phyloP scores from a whole-genome alignment of 768 basidiomycete species.

The Cubamyces sp. region DNA sequence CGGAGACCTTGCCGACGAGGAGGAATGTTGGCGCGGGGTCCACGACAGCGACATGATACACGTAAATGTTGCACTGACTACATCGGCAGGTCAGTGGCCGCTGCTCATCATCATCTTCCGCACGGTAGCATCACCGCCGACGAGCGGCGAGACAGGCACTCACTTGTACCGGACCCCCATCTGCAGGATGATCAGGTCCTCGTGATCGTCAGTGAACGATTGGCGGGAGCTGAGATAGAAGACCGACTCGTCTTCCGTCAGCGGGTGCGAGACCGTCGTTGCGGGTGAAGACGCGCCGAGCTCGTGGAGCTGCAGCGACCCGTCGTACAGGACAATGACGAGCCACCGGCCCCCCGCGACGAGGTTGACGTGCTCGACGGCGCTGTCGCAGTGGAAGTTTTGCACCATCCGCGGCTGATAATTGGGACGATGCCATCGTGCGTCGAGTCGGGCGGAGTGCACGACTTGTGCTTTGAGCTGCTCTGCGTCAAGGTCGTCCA shows the following conservation, averaged over 20 bases:
- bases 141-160: background rate
- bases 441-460: slow-evolving; percentile 17
- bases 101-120: background rate
- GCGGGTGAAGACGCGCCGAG: slow-evolving; percentile 16
- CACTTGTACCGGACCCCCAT: slow-evolving; percentile 26
- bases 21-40: slow-evolving; percentile 15
- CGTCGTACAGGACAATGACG: slow-evolving; percentile 22
- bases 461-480: slow-evolving; percentile 15
- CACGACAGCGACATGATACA: slow-evolving; percentile 17
- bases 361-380: slow-evolving; percentile 19
- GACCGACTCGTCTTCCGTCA: slow-evolving; percentile 24
- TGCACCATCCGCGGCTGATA: slow-evolving; percentile 9
- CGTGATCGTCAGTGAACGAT: slow-evolving; percentile 21
- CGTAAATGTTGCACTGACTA: slow-evolving; percentile 25
- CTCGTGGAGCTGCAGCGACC: slow-evolving; percentile 18
- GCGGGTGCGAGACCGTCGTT: slow-evolving; percentile 8
- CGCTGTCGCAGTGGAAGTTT: slow-evolving; percentile 11
- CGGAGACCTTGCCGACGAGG: slow-evolving; percentile 17
- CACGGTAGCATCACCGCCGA: background rate
- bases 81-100: background rate
- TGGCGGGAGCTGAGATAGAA: slow-evolving; percentile 25
- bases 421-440: slow-evolving; percentile 16
- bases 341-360: slow-evolving; percentile 22
- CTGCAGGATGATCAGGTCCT: slow-evolving; percentile 24
- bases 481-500: slow-evolving; percentile 1